Base-by-base conservation (phyloP, 306 rosid species). In the Rosa rugosa region DNA sequence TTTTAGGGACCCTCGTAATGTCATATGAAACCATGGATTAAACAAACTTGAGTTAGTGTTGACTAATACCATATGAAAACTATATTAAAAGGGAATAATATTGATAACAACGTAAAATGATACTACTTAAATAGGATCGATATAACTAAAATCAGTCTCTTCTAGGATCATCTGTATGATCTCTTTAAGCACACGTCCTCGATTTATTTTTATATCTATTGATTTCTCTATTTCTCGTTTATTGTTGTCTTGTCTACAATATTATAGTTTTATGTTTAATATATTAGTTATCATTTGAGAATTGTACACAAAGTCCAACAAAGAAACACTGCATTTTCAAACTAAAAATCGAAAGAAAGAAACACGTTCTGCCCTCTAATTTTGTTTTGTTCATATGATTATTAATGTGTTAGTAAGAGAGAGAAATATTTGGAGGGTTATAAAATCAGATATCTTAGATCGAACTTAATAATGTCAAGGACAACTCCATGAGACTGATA, bases 1-100 rank as follows among this genome's bases (percentile, higher is more conserved):
- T 80, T 79, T 77, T 85, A 74, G 83, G 69, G 77, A n/a, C 36
- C 20, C 22, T 54, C 6, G 1, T 25, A 72, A 20, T 71, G 44
- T 71, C 36, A 20, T 44, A n/a, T 22, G 36, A 45, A 11, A 22
- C 54, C 40, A 70, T 25, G 22, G 8, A 70, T 46, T 7, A 5
- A 70, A 70, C 38, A 13, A 22, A 11, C 54, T 13, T 6, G 38
- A n/a, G 57, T 70, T 23, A 45, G 40, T 23, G 31, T 70, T 70
- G 54, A 70, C 57, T 45, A 46, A 22, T 45, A 5, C 0, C 11
- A 18, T 8, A 18, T 8, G 71, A 66, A 66, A 38, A 40, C 16
- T 27, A 66, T 66, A 17, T 34, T 12, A 18, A 18, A 40, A 9
- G 25, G 22, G 18, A 66, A 38, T 13, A 36, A 3, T 36, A 9